A percentile compares a stretch with the other conserved stretches of the same genome.
Evolutionary conservation across 805 yeast species (phyloP).

Genomic region (Ogataea wickerhamii): DNA sequence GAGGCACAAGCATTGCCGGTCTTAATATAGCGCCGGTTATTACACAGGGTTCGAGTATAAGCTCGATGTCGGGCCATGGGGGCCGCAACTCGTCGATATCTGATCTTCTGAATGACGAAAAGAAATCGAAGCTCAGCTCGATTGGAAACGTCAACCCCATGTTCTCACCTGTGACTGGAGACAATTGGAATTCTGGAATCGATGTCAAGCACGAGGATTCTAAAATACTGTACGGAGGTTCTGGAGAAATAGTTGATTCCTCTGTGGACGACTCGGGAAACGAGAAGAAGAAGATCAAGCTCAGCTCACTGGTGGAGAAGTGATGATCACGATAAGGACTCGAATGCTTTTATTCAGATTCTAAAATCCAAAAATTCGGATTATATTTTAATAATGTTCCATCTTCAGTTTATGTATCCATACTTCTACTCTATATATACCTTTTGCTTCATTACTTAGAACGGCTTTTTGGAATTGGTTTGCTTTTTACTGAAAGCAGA

Average conservation of each 20-base stretch:
- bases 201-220: slow-evolving; percentile 3
- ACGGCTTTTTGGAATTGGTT: slow-evolving; percentile 21
- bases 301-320: slow-evolving; percentile 12
- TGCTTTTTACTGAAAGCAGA: slow-evolving; percentile 1
- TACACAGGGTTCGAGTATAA: background rate
- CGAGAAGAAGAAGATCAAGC: slow-evolving; percentile 11
- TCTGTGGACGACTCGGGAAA: slow-evolving; percentile 1
- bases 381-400: too few species aligned
- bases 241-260: slow-evolving; percentile 2
- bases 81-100: slow-evolving; percentile 31
- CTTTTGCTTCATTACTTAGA: slow-evolving; percentile 9
- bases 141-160: background rate
- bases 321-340: slow-evolving; percentile 4
- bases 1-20: slow-evolving; percentile 9
- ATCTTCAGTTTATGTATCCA: background rate
- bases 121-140: slow-evolving; percentile 8
- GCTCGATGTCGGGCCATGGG: slow-evolving; percentile 4
- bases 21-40: background rate
- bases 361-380: too few species aligned
- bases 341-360: too few species aligned
- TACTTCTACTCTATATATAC: background rate
- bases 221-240: slow-evolving; percentile 8
- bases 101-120: slow-evolving; percentile 23
- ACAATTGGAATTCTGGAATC: slow-evolving; percentile 5
- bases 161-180: slow-evolving; percentile 5